A percentile compares a stretch with the other conserved stretches of the same genome.
phyloP scores from a whole-genome alignment of 768 basidiomycete species.

The Boletus reticuloceps region DNA sequence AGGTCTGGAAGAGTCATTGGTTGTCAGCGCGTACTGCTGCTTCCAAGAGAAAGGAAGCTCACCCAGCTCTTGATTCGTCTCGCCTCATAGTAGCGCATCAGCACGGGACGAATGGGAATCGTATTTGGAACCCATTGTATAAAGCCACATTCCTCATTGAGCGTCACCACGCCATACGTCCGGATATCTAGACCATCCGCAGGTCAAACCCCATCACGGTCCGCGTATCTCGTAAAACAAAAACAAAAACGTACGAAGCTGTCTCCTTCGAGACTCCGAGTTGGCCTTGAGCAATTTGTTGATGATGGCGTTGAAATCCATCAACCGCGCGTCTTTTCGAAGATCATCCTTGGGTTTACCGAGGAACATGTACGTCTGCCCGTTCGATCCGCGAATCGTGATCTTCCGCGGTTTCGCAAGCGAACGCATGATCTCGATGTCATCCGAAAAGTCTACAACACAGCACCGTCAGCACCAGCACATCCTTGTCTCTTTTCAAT shows the following conservation, averaged over 20 bases:
- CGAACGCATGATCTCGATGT: conserved; percentile 89
- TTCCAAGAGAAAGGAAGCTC: conserved; percentile 16
- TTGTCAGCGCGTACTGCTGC: not conserved
- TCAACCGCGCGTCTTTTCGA: conserved; percentile 92
- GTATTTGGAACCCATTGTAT: conserved; percentile 99
- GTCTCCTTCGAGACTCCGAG: conserved; percentile 86
- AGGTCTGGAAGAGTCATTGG: conserved; percentile 31
- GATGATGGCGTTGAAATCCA: conserved; percentile 98
- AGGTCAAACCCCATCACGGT: not conserved
- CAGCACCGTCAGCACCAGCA: not conserved
- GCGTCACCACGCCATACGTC: conserved; percentile 96
- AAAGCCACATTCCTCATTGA: conserved; percentile 96
- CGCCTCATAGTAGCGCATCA: conserved; percentile 64
- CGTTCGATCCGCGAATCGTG: conserved; percentile 78
- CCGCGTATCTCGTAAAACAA: not conserved
- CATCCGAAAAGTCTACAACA: conserved; percentile 68
- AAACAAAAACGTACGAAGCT: conserved; percentile 68
- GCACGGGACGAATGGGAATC: conserved; percentile 71
- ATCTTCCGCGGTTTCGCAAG: conserved; percentile 91
- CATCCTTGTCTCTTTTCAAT: not conserved
- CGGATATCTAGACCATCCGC: conserved; percentile 60
- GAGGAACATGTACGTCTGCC: conserved; percentile 83
- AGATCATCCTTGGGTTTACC: conserved; percentile 98
- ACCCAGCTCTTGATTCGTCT: conserved; percentile 49
- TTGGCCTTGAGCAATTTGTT: conserved; percentile 94